A percentile compares a stretch with the other conserved stretches of the same genome.
Conservation (phyloP, 305 asterid genomes). For the Fraxinus ornus region DNA sequence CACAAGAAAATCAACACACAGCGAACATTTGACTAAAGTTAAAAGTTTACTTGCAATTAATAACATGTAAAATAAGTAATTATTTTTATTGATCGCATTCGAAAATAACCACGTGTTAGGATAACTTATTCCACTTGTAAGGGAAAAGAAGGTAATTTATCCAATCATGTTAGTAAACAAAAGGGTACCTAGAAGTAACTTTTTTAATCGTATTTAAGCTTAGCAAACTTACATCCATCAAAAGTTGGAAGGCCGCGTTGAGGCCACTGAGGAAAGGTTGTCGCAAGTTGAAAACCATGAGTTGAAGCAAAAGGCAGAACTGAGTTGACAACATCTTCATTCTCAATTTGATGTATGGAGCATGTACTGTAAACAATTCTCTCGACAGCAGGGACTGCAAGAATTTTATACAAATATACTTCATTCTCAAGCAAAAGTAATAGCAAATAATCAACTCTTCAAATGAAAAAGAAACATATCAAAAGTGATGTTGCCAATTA, state of each 20-base stretch:
- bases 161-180: background rate
- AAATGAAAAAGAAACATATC: background rate
- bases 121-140: too few relatives aligned
- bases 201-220: background rate
- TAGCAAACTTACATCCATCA: slow-evolving; percentile 59
- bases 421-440: background rate
- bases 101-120: background rate
- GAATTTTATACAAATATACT: background rate
- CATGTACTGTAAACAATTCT: slow-evolving; percentile 93
- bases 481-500: background rate
- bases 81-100: background rate
- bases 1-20: background rate
- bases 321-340: slow-evolving; percentile 76
- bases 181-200: background rate
- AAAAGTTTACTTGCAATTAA: background rate
- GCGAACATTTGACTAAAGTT: background rate
- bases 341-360: slow-evolving; percentile 76
- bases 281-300: slow-evolving; percentile 62
- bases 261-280: slow-evolving; percentile 71
- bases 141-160: background rate
- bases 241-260: slow-evolving; percentile 88
- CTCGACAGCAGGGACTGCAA: slow-evolving; percentile 77
- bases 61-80: background rate
- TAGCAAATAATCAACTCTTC: background rate
- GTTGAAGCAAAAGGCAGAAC: slow-evolving; percentile 71